Evolutionary conservation across 2,329 filamentous ascomycete species (phyloP).

Genomic region (Venturiaceae sp.): DNA sequence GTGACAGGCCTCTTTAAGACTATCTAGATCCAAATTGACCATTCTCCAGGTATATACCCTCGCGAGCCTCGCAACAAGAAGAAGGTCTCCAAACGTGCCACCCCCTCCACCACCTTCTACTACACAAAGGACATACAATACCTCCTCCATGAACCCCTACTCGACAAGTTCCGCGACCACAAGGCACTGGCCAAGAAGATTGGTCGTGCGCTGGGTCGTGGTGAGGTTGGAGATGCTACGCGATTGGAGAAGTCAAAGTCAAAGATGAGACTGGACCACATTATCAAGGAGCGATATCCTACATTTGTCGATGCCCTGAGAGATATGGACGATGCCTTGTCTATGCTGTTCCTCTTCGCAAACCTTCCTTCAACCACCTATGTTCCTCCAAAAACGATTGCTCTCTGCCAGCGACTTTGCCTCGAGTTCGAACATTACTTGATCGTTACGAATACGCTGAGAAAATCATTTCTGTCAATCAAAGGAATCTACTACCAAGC

Average conservation of each 20-base stretch:
- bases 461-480: conserved; percentile 95
- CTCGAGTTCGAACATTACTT: conserved; percentile 98
- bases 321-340: conserved; percentile 92
- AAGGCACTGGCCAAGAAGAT: conserved; percentile 98
- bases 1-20: neutral
- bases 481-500: conserved; percentile 99
- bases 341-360: conserved; percentile 94
- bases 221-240: conserved; percentile 80
- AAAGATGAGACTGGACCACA: conserved; percentile 85
- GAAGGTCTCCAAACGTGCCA: conserved; percentile 88
- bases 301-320: conserved; percentile 91
- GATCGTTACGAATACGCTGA: conserved; percentile 80
- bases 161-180: conserved; percentile 93
- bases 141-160: conserved; percentile 87
- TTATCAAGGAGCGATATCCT: conserved; percentile 95
- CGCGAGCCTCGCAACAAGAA: conserved; percentile 95
- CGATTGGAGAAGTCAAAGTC: conserved; percentile 88
- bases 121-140: conserved; percentile 96
- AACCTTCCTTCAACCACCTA: conserved; percentile 84
- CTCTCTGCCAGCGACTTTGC: conserved; percentile 83
- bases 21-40: neutral
- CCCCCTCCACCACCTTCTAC: conserved; percentile 84
- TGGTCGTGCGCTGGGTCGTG: conserved; percentile 78
- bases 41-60: conserved; percentile 68
- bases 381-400: conserved; percentile 91